Conservation (phyloP, 1,284 basidiomycete genomes). For the Limonomyces culmigenus region DNA sequence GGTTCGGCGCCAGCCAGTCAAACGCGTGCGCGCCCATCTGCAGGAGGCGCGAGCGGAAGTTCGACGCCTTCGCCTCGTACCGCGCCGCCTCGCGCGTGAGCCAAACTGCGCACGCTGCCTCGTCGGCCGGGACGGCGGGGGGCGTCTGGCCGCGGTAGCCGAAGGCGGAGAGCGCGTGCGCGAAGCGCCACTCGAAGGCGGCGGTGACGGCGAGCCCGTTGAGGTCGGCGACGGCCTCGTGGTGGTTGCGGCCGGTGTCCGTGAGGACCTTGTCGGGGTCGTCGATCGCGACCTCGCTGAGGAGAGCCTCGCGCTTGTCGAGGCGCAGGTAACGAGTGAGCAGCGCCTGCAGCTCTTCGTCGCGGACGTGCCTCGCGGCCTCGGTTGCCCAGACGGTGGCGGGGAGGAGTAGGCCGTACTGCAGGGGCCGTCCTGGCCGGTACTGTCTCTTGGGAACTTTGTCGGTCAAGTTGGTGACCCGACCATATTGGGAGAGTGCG, state of each 20-base stretch:
- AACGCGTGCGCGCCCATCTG: background rate
- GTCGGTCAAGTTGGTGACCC: background rate
- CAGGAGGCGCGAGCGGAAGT: background rate
- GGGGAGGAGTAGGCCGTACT: background rate
- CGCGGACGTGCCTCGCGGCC: background rate
- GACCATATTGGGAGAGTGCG: background rate
- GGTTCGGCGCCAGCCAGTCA: background rate
- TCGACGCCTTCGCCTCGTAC: background rate
- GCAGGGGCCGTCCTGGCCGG: background rate
- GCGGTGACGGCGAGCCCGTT: background rate
- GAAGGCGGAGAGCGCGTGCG: background rate
- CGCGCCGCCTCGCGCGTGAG: background rate
- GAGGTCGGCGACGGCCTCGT: background rate
- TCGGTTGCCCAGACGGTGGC: background rate
- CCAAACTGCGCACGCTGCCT: background rate
- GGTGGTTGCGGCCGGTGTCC: background rate
- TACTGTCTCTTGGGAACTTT: background rate
- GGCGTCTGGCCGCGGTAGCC: background rate
- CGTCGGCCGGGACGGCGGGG: background rate
- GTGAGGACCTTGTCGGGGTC: background rate
- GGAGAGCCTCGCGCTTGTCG: background rate
- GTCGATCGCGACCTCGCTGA: background rate
- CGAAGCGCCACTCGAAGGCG: background rate
- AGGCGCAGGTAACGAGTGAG: background rate
- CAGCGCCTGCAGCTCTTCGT: background rate